Evolutionary conservation across 495 filamentous ascomycete species (phyloP).

Genomic region (Xylaria nigripes): DNA sequence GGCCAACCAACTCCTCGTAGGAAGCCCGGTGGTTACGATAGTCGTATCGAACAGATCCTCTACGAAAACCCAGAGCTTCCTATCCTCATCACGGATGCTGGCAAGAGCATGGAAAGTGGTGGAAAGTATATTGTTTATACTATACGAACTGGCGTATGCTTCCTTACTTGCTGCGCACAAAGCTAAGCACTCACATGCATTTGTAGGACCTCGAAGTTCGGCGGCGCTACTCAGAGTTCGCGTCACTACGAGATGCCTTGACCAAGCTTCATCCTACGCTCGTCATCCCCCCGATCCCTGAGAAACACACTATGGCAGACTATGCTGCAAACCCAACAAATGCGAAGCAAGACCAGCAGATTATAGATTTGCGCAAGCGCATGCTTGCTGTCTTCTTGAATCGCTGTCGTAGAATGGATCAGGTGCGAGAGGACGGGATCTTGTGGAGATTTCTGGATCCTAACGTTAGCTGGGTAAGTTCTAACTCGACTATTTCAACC

Average conservation of each 20-base stretch:
- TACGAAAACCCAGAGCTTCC: conserved; percentile 87
- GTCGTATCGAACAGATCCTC: conserved; percentile 90
- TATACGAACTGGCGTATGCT: conserved; percentile 80
- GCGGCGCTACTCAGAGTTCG: conserved; percentile 92
- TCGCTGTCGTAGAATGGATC: conserved; percentile 84
- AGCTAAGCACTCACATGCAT: conserved; percentile 15
- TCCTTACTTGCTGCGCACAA: not conserved
- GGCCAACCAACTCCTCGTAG: conserved; percentile 51
- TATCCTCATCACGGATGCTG: conserved; percentile 85
- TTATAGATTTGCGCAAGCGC: conserved; percentile 90
- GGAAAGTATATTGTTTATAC: conserved; percentile 91
- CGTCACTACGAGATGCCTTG: conserved; percentile 80
- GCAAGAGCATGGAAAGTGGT: conserved; percentile 89
- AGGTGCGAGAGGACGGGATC: conserved; percentile 86
- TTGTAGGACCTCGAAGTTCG: conserved; percentile 86
- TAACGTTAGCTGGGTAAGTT: conserved; percentile 91
- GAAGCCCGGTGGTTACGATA: conserved; percentile 83
- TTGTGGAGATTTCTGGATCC: conserved; percentile 97
- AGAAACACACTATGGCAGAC: conserved; percentile 97
- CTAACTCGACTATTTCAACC: not conserved
- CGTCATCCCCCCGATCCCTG: conserved; percentile 91
- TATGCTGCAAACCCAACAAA: conserved; percentile 97
- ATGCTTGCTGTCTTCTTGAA: conserved; percentile 96
- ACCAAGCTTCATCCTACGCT: conserved; percentile 87
- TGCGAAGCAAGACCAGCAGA: conserved; percentile 92